A percentile compares a stretch with the other conserved stretches of the same genome.
Conservation (phyloP, 2,329 filamentous ascomycete species). For the Bipolaris gigantea region DNA sequence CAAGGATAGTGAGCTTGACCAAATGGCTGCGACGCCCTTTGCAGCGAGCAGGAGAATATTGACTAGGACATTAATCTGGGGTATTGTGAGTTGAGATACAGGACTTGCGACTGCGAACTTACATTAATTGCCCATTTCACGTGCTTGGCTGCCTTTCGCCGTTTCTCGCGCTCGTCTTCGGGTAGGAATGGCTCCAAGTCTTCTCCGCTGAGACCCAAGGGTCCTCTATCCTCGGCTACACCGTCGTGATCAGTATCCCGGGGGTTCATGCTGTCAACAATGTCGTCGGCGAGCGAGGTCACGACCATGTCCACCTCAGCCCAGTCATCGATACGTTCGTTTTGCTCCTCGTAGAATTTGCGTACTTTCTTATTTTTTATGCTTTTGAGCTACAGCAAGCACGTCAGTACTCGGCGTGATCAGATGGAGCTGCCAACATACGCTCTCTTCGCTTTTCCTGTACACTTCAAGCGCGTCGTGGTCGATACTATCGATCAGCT, state of each 20-base stretch:
- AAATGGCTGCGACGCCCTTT: conserved; percentile 59
- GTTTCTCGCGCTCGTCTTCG: conserved; percentile 55
- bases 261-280: conserved; percentile 63
- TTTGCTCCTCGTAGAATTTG: conserved; percentile 59
- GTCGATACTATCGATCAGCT: conserved; percentile 53
- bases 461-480: conserved; percentile 53
- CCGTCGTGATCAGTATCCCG: conserved; percentile 59
- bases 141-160: conserved; percentile 51
- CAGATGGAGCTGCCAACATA: conserved; percentile 13
- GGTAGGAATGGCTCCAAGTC: conserved; percentile 60
- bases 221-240: conserved; percentile 56
- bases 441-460: conserved; percentile 56
- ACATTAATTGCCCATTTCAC: conserved; percentile 61
- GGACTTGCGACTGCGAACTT: conserved; percentile 7
- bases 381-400: conserved; percentile 47
- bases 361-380: conserved; percentile 57
- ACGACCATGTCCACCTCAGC: conserved; percentile 62
- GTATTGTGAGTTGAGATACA: conserved; percentile 4
- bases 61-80: conserved; percentile 60
- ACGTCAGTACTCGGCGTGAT: not conserved
- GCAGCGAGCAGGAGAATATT: conserved; percentile 60
- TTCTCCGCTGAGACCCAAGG: conserved; percentile 53
- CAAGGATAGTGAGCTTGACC: conserved; percentile 61
- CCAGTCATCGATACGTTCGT: conserved; percentile 59
- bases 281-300: conserved; percentile 58